Evolutionary conservation across 2,329 filamentous ascomycete genomes (phyloP).

Genomic region (Colletotrichum echinochloae): DNA sequence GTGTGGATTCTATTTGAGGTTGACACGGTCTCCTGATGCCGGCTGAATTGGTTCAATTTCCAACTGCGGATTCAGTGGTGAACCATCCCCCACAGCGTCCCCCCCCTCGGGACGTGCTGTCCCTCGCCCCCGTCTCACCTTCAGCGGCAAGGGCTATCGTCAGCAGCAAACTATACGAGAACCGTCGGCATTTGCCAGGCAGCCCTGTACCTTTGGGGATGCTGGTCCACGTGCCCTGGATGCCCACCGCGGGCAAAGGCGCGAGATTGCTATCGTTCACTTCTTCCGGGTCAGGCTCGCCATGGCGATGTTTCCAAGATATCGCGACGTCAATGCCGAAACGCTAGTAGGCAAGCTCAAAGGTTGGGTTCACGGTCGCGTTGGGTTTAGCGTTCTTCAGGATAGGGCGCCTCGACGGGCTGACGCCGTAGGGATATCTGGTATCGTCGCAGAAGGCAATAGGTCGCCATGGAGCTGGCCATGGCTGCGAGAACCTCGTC

Average conservation of each 20-base stretch:
- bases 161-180: constrained; percentile 61
- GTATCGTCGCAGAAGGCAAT: constrained; percentile 65
- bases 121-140: constrained; percentile 64
- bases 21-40: too few relatives aligned
- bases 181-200: constrained; percentile 58
- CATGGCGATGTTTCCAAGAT: constrained; percentile 63
- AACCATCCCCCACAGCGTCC: constrained; percentile 64
- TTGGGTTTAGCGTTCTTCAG: constrained; percentile 71
- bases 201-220: constrained; percentile 54
- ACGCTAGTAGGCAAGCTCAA: constrained; percentile 71
- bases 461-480: constrained; percentile 71
- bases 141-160: constrained; percentile 68
- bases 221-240: constrained; percentile 56
- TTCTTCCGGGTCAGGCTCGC: constrained; percentile 53
- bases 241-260: constrained; percentile 59
- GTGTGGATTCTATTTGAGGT: not conserved
- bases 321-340: constrained; percentile 68
- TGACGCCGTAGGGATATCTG: constrained; percentile 63
- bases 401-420: constrained; percentile 59
- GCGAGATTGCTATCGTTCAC: constrained; percentile 66
- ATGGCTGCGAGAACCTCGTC: constrained; percentile 62
- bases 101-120: constrained; percentile 59
- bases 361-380: constrained; percentile 67
- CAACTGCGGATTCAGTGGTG: constrained; percentile 1
- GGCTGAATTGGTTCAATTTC: not conserved